A percentile compares a stretch with the other conserved stretches of the same genome.
Conservation (phyloP, 805 yeast species). For the Ogataea siamensis region DNA sequence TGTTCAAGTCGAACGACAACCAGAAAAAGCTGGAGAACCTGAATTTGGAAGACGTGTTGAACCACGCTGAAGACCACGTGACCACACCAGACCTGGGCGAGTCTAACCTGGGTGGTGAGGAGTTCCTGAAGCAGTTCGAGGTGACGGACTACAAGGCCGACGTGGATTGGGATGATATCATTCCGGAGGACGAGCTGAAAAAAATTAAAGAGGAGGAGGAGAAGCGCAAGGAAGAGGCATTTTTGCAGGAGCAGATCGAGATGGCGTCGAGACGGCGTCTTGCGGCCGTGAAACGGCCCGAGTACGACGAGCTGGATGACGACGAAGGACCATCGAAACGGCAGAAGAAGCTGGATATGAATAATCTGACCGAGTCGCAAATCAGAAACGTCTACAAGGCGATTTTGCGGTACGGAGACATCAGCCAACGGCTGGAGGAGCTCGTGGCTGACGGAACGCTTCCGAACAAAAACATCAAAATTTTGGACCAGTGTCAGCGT, state of each 20-base stretch:
- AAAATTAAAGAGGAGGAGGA: constrained; percentile 90
- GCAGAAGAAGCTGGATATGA: constrained; percentile 39
- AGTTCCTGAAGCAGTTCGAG: constrained; percentile 93
- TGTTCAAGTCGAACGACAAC: constrained; percentile 92
- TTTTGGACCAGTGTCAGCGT: constrained; percentile 70
- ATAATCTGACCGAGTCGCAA: constrained; percentile 77
- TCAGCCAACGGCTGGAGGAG: constrained; percentile 74
- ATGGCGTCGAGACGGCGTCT: constrained; percentile 80
- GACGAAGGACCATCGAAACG: constrained; percentile 37
- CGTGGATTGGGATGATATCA: constrained; percentile 98
- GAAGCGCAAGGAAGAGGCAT: constrained; percentile 80
- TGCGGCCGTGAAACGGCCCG: constrained; percentile 57
- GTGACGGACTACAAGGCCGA: constrained; percentile 98
- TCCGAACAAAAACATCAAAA: constrained; percentile 78
- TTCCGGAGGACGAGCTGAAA: constrained; percentile 88
- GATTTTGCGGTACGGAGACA: constrained; percentile 77
- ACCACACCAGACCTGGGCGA: constrained; percentile 97
- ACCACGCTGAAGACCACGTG: constrained; percentile 95
- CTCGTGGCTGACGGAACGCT: constrained; percentile 87
- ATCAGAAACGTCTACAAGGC: constrained; percentile 82
- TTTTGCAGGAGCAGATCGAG: constrained; percentile 83
- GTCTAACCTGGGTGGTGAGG: constrained; percentile 98
- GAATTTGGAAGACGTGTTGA: constrained; percentile 92
- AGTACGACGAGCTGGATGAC: constrained; percentile 35
- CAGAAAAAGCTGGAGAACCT: constrained; percentile 94